phyloP scores from a whole-genome alignment of 129 eudicot genomes.

The Arctium lappa region DNA sequence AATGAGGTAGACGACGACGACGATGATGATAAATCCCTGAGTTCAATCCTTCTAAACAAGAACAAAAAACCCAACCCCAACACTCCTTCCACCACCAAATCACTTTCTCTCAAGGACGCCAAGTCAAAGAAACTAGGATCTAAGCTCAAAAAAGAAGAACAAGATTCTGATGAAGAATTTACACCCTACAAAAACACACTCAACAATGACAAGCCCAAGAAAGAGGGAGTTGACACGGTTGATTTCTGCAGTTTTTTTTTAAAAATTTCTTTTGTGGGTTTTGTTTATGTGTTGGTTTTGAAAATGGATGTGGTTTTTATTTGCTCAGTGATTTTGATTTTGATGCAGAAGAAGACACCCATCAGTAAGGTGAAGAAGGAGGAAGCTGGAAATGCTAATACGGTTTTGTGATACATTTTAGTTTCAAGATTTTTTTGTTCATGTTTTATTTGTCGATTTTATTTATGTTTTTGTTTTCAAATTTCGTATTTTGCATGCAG shows the following conservation, averaged over 20 bases:
- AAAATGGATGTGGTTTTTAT: background rate
- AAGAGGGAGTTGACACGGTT: constrained; percentile 29
- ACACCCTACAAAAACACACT: background rate
- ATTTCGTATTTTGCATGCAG: constrained; percentile 6
- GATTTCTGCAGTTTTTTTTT: background rate
- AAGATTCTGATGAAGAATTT: constrained; percentile 20
- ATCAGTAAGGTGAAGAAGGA: constrained; percentile 43
- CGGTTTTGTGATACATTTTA: constrained; percentile 9
- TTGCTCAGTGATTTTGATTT: background rate
- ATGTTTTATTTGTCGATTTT: background rate
- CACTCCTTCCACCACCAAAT: constrained; percentile 17
- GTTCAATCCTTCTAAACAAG: constrained; percentile 33
- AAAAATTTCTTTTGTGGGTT: background rate
- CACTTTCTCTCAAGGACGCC: constrained; percentile 28
- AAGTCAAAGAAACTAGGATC: constrained; percentile 40
- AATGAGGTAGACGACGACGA: constrained; percentile 37
- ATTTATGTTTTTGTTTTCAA: background rate
- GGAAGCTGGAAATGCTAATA: constrained; percentile 26
- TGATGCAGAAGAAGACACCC: constrained; percentile 18
- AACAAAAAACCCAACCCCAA: constrained; percentile 44
- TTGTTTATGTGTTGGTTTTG: constrained; percentile 4
- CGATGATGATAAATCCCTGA: constrained; percentile 39
- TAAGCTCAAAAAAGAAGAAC: constrained; percentile 30
- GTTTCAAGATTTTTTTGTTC: background rate
- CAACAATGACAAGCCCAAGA: constrained; percentile 15